Conservation (phyloP, 495 filamentous ascomycete species). For the Penicillium mononematosum region DNA sequence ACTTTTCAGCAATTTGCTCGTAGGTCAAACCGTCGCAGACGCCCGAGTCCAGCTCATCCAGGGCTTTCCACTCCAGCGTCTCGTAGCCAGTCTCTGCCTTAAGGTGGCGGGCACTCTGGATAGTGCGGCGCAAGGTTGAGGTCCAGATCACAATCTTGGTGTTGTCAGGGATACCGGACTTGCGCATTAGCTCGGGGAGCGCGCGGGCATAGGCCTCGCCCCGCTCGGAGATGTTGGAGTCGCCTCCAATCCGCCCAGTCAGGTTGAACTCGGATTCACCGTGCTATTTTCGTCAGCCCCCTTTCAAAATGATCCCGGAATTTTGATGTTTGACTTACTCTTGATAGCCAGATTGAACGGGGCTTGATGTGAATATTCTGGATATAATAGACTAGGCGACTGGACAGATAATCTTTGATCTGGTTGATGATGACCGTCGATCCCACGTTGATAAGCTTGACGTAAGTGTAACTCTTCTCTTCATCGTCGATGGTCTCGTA, state of each 20-base stretch:
- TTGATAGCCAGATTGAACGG: slow-evolving; percentile 94
- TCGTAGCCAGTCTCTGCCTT: slow-evolving; percentile 65
- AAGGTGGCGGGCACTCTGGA: slow-evolving; percentile 82
- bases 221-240: slow-evolving; percentile 80
- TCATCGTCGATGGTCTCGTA: slow-evolving; percentile 89
- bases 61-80: slow-evolving; percentile 96
- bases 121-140: slow-evolving; percentile 89
- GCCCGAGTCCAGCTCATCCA: slow-evolving; percentile 94
- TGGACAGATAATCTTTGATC: slow-evolving; percentile 94
- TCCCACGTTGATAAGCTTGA: slow-evolving; percentile 96
- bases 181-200: slow-evolving; percentile 74
- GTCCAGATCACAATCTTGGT: slow-evolving; percentile 94
- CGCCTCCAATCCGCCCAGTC: slow-evolving; percentile 83
- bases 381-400: slow-evolving; percentile 92
- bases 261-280: slow-evolving; percentile 94
- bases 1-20: slow-evolving; percentile 82
- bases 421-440: slow-evolving; percentile 95
- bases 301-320: background rate
- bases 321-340: slow-evolving; percentile 57
- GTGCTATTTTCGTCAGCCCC: slow-evolving; percentile 54
- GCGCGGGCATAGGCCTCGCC: slow-evolving; percentile 82
- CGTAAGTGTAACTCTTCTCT: slow-evolving; percentile 82
- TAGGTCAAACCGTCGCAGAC: slow-evolving; percentile 97
- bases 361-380: slow-evolving; percentile 98
- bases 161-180: slow-evolving; percentile 73